phyloP scores from a whole-genome alignment of 306 rosid species.

The Senna siamea region DNA sequence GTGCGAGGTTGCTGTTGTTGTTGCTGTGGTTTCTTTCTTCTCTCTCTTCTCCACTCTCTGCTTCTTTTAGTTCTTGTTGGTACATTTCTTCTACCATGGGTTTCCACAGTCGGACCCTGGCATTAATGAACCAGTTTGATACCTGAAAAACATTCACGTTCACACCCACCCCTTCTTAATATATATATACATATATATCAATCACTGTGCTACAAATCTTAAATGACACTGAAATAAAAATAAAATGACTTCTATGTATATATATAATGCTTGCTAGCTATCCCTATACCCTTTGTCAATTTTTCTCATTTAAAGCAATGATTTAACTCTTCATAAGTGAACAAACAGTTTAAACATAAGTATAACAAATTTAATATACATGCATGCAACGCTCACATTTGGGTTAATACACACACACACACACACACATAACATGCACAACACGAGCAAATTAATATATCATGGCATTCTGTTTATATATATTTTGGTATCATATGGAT shows the following conservation, averaged over 20 bases:
- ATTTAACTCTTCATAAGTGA: constrained; percentile 10
- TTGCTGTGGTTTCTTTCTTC: constrained; percentile 51
- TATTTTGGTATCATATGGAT: too few relatives aligned
- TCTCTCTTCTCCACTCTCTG: constrained; percentile 41
- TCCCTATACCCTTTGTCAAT: not conserved
- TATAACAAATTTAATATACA: not conserved
- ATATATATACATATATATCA: too few relatives aligned
- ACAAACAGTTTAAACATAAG: not conserved
- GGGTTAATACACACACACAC: not conserved
- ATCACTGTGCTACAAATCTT: not conserved
- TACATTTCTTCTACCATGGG: constrained; percentile 99
- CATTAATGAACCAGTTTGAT: constrained; percentile 98
- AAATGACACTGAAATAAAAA: not conserved
- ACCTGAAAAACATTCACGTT: constrained; percentile 65
- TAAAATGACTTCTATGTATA: too few relatives aligned
- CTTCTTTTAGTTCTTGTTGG: constrained; percentile 88
- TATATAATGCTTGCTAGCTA: not conserved
- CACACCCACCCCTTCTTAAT: not conserved
- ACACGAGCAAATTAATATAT: constrained; percentile 14
- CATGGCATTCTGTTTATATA: too few relatives aligned
- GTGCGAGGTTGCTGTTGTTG: constrained; percentile 50
- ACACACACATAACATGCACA: too few relatives aligned
- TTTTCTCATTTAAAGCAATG: constrained; percentile 6
- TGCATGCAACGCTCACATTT: not conserved
- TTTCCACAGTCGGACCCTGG: constrained; percentile 99